Conservation (phyloP, 305 asterid species). For the Solanum hybrid region DNA sequence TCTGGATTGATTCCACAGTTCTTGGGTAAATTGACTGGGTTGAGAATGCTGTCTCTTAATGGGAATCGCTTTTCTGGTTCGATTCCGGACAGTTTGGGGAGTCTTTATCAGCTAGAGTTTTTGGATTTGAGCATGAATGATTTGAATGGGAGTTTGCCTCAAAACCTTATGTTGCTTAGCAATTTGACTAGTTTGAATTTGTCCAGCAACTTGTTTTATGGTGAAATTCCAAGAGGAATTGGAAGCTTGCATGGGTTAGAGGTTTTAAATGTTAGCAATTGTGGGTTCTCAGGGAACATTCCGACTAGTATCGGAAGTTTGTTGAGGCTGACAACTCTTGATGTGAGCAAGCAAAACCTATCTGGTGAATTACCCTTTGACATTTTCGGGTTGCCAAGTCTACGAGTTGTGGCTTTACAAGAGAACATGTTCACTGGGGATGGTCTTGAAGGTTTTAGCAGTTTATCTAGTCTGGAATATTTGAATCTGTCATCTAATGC, state of each 20-base stretch:
- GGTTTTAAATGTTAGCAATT: conserved; percentile 57
- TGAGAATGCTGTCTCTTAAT: conserved; percentile 38
- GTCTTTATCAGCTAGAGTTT: conserved; percentile 26
- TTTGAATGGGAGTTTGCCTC: conserved; percentile 44
- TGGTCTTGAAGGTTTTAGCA: conserved; percentile 82
- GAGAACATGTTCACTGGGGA: conserved; percentile 50
- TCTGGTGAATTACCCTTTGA: conserved; percentile 68
- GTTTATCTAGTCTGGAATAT: conserved; percentile 53
- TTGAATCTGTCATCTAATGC: conserved; percentile 61
- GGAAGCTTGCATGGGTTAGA: conserved; percentile 37
- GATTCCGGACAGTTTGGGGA: conserved; percentile 39
- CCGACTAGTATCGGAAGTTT: conserved; percentile 50
- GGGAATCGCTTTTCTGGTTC: conserved; percentile 41
- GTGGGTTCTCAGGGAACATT: conserved; percentile 52
- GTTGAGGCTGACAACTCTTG: conserved; percentile 44
- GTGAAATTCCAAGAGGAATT: conserved; percentile 31
- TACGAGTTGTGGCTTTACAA: conserved; percentile 54
- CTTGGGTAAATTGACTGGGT: conserved; percentile 32
- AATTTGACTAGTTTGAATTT: conserved; percentile 57
- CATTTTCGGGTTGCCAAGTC: conserved; percentile 61
- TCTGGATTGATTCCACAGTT: conserved; percentile 44
- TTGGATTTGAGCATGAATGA: conserved; percentile 56
- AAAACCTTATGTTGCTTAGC: conserved; percentile 40
- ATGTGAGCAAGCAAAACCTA: conserved; percentile 63
- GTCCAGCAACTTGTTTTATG: conserved; percentile 50